Evolutionary conservation across 495 filamentous ascomycete genomes (phyloP).

Genomic region (Tuber aestivum): DNA sequence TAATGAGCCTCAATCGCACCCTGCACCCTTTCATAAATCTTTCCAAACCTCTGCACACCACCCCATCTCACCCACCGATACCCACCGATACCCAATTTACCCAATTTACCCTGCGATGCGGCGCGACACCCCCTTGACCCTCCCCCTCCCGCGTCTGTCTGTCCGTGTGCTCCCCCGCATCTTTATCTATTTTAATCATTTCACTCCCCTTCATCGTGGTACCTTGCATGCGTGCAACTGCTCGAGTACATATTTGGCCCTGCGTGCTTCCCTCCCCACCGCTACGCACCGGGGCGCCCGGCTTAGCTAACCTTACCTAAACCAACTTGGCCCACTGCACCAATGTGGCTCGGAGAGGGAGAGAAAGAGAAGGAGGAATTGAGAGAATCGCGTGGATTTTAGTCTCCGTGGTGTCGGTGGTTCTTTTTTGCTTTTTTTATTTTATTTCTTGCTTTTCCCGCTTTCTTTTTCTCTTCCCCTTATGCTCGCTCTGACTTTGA

Average conservation of each 20-base stretch:
- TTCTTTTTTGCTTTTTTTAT: too few relatives aligned
- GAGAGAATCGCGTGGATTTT: background rate
- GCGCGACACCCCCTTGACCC: too few relatives aligned
- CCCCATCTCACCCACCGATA: background rate
- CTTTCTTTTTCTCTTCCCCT: background rate
- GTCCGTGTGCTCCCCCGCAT: background rate
- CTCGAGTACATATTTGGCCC: background rate
- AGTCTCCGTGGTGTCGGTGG: background rate
- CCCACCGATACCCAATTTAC: background rate
- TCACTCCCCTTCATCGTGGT: background rate
- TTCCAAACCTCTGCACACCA: background rate
- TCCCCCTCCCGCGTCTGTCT: background rate
- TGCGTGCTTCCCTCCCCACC: background rate
- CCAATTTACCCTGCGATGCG: background rate
- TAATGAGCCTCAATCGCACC: background rate
- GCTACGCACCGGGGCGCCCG: background rate
- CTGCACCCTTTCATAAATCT: background rate
- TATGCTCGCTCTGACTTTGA: background rate
- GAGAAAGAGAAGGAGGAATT: background rate
- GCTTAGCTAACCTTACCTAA: background rate
- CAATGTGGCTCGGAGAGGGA: background rate
- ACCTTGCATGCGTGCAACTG: background rate
- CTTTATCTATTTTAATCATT: background rate
- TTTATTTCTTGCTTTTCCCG: background rate
- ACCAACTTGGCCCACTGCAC: background rate